phyloP scores from a whole-genome alignment of 768 basidiomycete genomes.

The Leccinellum rugosiceps region DNA sequence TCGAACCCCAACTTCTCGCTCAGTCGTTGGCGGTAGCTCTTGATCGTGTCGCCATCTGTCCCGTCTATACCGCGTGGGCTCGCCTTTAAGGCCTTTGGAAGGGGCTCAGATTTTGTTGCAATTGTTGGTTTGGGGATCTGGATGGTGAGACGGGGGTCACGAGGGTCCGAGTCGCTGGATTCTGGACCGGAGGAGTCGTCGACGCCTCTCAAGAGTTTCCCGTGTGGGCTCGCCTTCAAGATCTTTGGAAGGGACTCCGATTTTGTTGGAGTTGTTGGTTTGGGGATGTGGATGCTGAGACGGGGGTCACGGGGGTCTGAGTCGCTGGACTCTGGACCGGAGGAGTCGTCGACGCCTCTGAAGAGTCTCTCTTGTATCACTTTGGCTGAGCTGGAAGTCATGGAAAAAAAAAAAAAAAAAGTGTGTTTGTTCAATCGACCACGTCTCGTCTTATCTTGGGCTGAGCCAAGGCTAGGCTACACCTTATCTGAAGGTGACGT shows the following conservation, averaged over 20 bases:
- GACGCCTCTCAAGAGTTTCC: constrained; percentile 60
- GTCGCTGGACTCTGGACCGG: constrained; percentile 18
- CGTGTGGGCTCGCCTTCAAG: constrained; percentile 35
- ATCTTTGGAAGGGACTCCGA: constrained; percentile 43
- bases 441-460: constrained; percentile 8
- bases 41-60: constrained; percentile 11
- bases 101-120: constrained; percentile 29
- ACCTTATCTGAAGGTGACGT: constrained; percentile 19
- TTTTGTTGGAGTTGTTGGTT: constrained; percentile 31
- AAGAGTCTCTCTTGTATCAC: constrained; percentile 77
- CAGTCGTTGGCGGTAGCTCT: constrained; percentile 61
- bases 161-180: constrained; percentile 23
- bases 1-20: constrained; percentile 58
- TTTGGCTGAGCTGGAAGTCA: constrained; percentile 48
- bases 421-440: no score
- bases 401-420: constrained; percentile 20
- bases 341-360: constrained; percentile 36
- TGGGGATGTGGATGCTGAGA: constrained; percentile 74
- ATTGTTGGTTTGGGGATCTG: constrained; percentile 59
- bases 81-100: constrained; percentile 45
- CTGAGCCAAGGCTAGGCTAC: background rate
- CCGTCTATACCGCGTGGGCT: constrained; percentile 20
- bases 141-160: constrained; percentile 51
- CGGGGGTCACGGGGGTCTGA: constrained; percentile 29
- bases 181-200: constrained; percentile 21